phyloP scores from a whole-genome alignment of 306 rosid genomes.

The Cucumis melo region DNA sequence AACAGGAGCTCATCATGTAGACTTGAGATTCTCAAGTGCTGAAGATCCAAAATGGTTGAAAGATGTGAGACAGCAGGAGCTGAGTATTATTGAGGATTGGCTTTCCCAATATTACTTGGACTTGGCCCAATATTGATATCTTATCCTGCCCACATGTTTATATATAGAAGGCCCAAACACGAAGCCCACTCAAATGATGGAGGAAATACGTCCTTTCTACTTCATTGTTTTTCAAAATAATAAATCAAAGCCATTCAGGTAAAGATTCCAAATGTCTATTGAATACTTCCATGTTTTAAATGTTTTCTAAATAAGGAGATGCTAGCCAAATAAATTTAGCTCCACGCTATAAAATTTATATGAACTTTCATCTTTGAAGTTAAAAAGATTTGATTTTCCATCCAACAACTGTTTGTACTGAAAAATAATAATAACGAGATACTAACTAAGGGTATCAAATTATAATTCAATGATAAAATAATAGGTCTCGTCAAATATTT shows the following conservation, averaged over 20 bases:
- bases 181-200: not conserved
- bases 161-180: not conserved
- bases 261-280: not conserved
- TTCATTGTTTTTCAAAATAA: not conserved
- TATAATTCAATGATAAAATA: not conserved
- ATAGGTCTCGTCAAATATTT: not conserved
- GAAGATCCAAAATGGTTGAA: slow-evolving; percentile 76
- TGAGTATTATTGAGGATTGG: slow-evolving; percentile 44
- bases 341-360: no score
- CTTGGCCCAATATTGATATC: slow-evolving; percentile 11
- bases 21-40: slow-evolving; percentile 45
- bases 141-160: not conserved
- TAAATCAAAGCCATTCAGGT: not conserved
- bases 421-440: no score
- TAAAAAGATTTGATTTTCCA: no score
- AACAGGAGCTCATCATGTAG: slow-evolving; percentile 90
- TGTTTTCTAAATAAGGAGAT: not conserved
- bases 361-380: no score
- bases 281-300: not conserved
- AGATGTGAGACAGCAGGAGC: slow-evolving; percentile 49
- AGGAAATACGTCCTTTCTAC: not conserved
- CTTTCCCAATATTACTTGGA: slow-evolving; percentile 45
- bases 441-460: no score
- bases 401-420: no score
- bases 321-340: no score